Evolutionary conservation across 1,284 basidiomycete species (phyloP).

Genomic region (Sphaerobolus stellatus): DNA sequence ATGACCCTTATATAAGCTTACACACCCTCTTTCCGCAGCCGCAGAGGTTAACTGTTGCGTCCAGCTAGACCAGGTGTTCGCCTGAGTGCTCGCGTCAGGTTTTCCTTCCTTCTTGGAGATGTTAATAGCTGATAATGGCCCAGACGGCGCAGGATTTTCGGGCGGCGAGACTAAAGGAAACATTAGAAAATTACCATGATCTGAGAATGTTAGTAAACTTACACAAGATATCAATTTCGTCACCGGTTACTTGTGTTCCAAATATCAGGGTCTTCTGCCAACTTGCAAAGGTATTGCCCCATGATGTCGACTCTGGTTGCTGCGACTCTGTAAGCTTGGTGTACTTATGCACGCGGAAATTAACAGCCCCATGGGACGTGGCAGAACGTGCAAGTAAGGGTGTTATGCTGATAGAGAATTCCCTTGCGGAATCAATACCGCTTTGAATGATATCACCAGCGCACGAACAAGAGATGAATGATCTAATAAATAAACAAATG

Average conservation of each 20-base stretch:
- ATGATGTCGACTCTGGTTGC: background rate
- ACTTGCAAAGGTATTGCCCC: background rate
- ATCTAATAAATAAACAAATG: background rate
- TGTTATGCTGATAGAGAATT: slow-evolving; percentile 1
- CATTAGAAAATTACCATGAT: background rate
- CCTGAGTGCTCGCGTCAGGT: slow-evolving; percentile 1
- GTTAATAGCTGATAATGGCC: background rate
- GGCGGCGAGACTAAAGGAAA: background rate
- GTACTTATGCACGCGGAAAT: slow-evolving; percentile 7
- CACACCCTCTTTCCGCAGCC: slow-evolving; percentile 62
- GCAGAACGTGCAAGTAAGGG: background rate
- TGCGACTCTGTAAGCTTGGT: background rate
- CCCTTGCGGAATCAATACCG: background rate
- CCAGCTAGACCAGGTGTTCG: slow-evolving; percentile 42
- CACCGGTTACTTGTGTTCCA: background rate
- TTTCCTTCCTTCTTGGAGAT: slow-evolving; percentile 1
- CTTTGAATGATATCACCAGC: slow-evolving; percentile 1
- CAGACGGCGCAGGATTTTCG: background rate
- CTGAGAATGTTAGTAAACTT: background rate
- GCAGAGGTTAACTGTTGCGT: slow-evolving; percentile 52
- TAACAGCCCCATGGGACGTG: slow-evolving; percentile 1
- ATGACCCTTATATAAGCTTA: background rate
- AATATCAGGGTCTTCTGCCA: background rate
- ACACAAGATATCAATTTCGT: slow-evolving; percentile 11
- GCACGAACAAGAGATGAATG: slow-evolving; percentile 3